Percentiles rank a stretch among this genome's conserved stretches.
phyloP scores from a whole-genome alignment of 1,284 basidiomycete genomes.

The Lentinus polychrous region DNA sequence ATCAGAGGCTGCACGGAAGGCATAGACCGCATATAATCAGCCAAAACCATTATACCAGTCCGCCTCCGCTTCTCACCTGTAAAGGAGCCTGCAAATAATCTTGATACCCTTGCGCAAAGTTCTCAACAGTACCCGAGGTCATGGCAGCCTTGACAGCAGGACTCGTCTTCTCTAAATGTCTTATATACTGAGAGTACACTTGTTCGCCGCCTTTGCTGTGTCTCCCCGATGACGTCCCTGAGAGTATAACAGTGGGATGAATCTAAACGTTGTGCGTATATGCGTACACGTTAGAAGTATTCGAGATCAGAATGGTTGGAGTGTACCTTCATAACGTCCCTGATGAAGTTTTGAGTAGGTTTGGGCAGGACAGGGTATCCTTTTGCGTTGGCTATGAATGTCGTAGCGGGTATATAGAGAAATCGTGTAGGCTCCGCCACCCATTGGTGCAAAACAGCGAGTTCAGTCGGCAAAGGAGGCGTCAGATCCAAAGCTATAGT shows the following conservation, averaged over 20 bases:
- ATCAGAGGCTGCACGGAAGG: conserved; percentile 70
- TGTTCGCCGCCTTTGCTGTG: conserved; percentile 79
- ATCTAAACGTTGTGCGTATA: conserved; percentile 41
- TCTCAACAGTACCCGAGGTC: conserved; percentile 70
- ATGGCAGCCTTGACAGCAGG: conserved; percentile 50
- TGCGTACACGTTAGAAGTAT: conserved; percentile 5
- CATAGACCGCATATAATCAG: neutral
- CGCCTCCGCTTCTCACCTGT: no score
- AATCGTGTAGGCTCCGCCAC: conserved; percentile 85
- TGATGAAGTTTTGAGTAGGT: conserved; percentile 82
- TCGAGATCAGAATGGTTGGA: neutral
- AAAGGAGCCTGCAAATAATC: conserved; percentile 95
- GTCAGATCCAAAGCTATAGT: conserved; percentile 80
- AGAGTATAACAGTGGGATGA: conserved; percentile 76
- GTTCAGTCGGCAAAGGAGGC: conserved; percentile 74
- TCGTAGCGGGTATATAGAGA: conserved; percentile 82
- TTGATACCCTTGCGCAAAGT: conserved; percentile 89
- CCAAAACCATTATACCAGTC: neutral
- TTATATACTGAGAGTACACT: conserved; percentile 89
- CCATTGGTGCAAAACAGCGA: conserved; percentile 78
- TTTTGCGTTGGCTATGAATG: conserved; percentile 94
- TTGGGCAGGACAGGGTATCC: conserved; percentile 97
- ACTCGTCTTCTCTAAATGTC: conserved; percentile 76
- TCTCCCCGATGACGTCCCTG: conserved; percentile 52
- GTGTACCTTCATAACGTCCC: conserved; percentile 76